Conservation (phyloP, 176 grass and related monocot species). For the Oryza nivara region DNA sequence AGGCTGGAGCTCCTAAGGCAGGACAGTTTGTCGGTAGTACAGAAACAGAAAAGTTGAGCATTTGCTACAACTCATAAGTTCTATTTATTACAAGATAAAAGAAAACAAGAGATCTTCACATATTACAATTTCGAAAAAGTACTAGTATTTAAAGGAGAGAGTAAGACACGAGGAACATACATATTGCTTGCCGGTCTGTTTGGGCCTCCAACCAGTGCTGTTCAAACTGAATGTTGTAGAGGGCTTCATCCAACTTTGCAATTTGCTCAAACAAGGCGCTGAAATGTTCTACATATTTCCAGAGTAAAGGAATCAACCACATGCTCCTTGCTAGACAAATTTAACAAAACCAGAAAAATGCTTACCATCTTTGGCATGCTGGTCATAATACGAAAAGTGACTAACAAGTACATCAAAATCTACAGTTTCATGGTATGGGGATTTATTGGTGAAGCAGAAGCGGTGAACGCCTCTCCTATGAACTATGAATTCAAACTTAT, state of each 20-base stretch:
- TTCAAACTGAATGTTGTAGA: slow-evolving; percentile 95
- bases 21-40: neutral
- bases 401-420: slow-evolving; percentile 90
- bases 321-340: neutral
- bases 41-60: neutral
- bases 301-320: slow-evolving; percentile 6
- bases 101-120: neutral
- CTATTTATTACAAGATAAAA: neutral
- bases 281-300: slow-evolving; percentile 79
- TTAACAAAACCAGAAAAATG: neutral
- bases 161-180: slow-evolving; percentile 37
- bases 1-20: slow-evolving; percentile 4
- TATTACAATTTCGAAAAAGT: neutral
- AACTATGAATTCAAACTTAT: slow-evolving; percentile 91
- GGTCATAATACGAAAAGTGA: slow-evolving; percentile 77
- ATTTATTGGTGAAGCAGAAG: slow-evolving; percentile 91
- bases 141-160: neutral
- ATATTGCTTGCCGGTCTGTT: slow-evolving; percentile 91
- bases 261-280: slow-evolving; percentile 87
- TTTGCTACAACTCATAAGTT: neutral
- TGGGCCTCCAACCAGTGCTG: slow-evolving; percentile 94
- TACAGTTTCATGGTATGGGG: slow-evolving; percentile 91
- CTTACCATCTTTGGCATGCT: slow-evolving; percentile 92
- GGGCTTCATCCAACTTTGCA: slow-evolving; percentile 80
- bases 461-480: slow-evolving; percentile 77